Evolutionary conservation across 192 early-diverging fungal species (phyloP).

Genomic region (Blastocladiella britannica): DNA sequence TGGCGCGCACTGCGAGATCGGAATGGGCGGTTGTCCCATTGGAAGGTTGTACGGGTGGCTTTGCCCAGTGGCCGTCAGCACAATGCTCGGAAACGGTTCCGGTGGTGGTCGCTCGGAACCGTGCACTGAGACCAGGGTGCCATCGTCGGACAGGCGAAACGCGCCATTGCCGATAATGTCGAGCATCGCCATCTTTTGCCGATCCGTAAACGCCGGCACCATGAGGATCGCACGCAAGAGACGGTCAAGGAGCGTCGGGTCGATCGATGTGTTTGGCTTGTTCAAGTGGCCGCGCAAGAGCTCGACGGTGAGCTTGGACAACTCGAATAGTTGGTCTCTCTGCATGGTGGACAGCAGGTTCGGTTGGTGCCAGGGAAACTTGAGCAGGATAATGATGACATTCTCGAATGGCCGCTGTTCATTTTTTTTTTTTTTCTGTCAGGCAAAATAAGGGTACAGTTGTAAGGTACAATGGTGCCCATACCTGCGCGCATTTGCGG

Average conservation of each 20-base stretch:
- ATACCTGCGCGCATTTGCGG: not conserved
- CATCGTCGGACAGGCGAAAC: too few relatives aligned
- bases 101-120: too few relatives aligned
- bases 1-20: too few relatives aligned
- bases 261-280: slow-evolving; percentile 10
- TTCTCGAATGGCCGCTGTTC: slow-evolving; percentile 20
- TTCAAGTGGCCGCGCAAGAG: slow-evolving; percentile 9
- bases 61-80: too few relatives aligned
- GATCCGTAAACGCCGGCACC: slow-evolving; percentile 23
- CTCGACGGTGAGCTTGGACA: slow-evolving; percentile 21
- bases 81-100: too few relatives aligned
- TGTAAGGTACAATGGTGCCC: too few relatives aligned
- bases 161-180: too few relatives aligned
- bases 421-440: slow-evolving; percentile 2
- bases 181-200: slow-evolving; percentile 22
- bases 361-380: slow-evolving; percentile 24
- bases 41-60: too few relatives aligned
- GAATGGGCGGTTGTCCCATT: too few relatives aligned
- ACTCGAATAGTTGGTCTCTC: slow-evolving; percentile 28
- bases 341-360: slow-evolving; percentile 14
- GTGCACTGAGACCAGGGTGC: too few relatives aligned
- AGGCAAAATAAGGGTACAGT: not conserved
- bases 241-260: slow-evolving; percentile 7
- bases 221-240: slow-evolving; percentile 22
- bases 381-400: slow-evolving; percentile 23